These are phyloP conservation scores for Gnaphalium uliginosum DNA, from an alignment of 129 eudicot species.

Conservation along the genomic window DNA sequence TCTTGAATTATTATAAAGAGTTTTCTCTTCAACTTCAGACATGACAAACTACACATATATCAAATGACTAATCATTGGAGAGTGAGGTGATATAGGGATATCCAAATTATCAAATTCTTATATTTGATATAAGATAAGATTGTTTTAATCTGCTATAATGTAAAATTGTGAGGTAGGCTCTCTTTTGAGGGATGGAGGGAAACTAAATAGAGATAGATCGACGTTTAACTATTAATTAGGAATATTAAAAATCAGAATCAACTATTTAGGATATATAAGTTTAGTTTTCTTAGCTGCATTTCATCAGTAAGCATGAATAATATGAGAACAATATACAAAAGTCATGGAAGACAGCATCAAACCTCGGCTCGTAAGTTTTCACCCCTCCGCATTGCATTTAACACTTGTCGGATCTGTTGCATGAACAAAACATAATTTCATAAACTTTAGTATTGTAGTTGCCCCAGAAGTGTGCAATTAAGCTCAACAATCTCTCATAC, in stretches of 20 bases:
- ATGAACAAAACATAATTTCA: neutral
- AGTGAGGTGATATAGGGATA: neutral
- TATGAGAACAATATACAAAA: neutral
- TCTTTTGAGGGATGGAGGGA: neutral
- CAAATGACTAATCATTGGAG: neutral
- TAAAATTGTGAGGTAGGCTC: neutral
- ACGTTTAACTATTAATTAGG: neutral
- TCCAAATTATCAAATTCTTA: neutral
- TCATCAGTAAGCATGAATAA: neutral
- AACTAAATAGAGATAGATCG: neutral
- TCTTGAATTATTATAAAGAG: neutral
- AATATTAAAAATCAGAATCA: neutral
- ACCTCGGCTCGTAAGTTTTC: slow-evolving; percentile 68
- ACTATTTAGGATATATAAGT: slow-evolving; percentile 6
- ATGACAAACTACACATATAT: neutral
- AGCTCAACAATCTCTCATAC: slow-evolving; percentile 4
- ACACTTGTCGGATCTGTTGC: slow-evolving; percentile 71
- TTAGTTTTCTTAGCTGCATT: slow-evolving; percentile 3
- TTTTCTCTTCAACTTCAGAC: neutral
- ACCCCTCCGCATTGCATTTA: slow-evolving; percentile 78
- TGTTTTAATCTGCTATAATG: neutral
- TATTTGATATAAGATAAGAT: no score
- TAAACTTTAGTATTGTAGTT: no score
- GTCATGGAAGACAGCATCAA: slow-evolving; percentile 21
- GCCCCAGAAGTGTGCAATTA: no score